Evolutionary conservation across 83 land plant genomes (phyloP), one percentile per base, ranked within the genome.

Genomic region (Picea abies): DNA sequence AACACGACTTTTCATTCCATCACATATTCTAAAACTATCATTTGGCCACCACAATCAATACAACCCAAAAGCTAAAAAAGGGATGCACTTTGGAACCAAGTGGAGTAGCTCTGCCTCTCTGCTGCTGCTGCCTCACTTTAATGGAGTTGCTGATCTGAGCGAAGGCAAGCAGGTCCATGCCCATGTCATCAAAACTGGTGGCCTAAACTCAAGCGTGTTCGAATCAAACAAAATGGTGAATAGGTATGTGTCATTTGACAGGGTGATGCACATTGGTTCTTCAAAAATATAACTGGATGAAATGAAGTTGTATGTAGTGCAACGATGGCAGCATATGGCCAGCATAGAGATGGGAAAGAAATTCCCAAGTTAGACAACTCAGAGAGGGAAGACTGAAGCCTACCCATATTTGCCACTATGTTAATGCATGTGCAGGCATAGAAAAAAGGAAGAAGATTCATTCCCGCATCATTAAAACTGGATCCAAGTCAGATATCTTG

Each of bases 381-480:
- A 6, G 22, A 5, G 68, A 0, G 4, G 66, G 25, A n/a, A 6
- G 2, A 6, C 26, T 65, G 25, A 65, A 65, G 26, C 68, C 68
- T 20, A 65, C 23, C 22, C 2, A 20, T 65, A 3, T 9, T 65
- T 65, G 20, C 20, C 2, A 4, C 68, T 6, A 65, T 65, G 68
- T 65, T 20, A 65, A 22, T n/a, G 68, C 22, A 1, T 65, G 68
- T 23, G 56, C 56, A 11, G 68, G 68, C 62, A 32, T 32, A 10
- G 80, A 14, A 29, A 85, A 77, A 60, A 91, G 89, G 1, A 78
- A 25, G 37, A 80, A 84, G 56, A 86, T 81, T 29, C 95, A 93
- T 67, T 35, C 84, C 64, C 69, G 84, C 11, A 86, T 89, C 20
- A 77, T 91, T 17, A 91, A 89, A 80, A 63, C 63, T 19, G 82